Percentiles rank a stretch among this genome's conserved stretches.
Conservation (phyloP, 768 basidiomycete species). For the Postia placenta region DNA sequence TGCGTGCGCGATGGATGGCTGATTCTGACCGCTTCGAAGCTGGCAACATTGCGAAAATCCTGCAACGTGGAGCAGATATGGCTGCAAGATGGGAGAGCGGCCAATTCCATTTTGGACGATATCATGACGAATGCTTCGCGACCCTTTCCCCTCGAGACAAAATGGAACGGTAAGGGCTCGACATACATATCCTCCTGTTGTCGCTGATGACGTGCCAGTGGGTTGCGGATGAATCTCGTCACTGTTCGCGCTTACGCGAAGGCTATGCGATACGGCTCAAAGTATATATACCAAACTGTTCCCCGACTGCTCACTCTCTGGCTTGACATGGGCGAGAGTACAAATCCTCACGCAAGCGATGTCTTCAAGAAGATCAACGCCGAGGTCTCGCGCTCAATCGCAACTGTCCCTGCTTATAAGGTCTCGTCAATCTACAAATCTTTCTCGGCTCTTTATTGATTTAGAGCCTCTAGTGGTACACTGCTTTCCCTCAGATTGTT, state of each 20-base stretch:
- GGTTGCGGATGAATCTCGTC: slow-evolving; percentile 55
- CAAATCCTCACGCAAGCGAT: slow-evolving; percentile 19
- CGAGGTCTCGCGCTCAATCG: slow-evolving; percentile 39
- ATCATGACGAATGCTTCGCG: slow-evolving; percentile 76
- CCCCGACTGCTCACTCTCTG: slow-evolving; percentile 92
- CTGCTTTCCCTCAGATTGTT: slow-evolving; percentile 94
- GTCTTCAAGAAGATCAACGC: slow-evolving; percentile 51
- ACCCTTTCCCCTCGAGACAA: slow-evolving; percentile 41
- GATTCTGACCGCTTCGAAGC: slow-evolving; percentile 80
- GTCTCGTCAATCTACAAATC: slow-evolving; percentile 29
- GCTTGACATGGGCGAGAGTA: slow-evolving; percentile 78
- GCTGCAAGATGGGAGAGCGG: slow-evolving; percentile 77
- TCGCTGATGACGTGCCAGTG: slow-evolving; percentile 31
- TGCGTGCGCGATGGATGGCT: slow-evolving; percentile 89
- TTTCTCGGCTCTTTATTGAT: not conserved
- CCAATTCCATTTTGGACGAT: slow-evolving; percentile 81
- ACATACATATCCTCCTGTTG: not conserved
- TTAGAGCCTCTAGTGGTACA: slow-evolving; percentile 67
- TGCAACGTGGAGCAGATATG: slow-evolving; percentile 43
- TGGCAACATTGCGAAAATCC: slow-evolving; percentile 53
- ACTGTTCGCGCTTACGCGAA: slow-evolving; percentile 63
- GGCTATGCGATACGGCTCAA: slow-evolving; percentile 79
- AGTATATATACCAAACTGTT: slow-evolving; percentile 94
- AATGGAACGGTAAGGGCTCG: slow-evolving; percentile 25
- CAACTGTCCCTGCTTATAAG: slow-evolving; percentile 72